Base-by-base conservation (phyloP, 352 stramenopile species). In the Phytophthora pini region DNA sequence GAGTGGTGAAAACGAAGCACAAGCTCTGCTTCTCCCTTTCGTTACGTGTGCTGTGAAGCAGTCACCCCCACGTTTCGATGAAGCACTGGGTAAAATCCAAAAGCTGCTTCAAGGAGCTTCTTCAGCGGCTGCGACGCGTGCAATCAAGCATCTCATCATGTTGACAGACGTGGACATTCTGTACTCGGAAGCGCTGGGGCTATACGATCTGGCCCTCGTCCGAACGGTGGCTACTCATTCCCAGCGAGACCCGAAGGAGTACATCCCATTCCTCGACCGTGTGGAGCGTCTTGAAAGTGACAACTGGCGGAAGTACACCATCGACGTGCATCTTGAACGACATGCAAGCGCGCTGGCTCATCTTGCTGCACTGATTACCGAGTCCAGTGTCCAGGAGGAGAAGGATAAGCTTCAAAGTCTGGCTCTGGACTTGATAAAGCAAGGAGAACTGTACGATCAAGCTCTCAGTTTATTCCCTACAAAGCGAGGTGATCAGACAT, bases 111-210 rank as follows among this genome's bases (percentile, higher is more conserved):
- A 61, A 13, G 31, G 31, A 13, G 31, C 31, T 36, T 36, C 31
- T 36, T 12, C 31, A 36, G 13, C 55, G 4, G 46, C 66, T 13
- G 79, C 79, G 49, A 82, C 83, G 53, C 72, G 79, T 27, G 79
- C 79, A 24, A 76, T 92, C n/a, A 89, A 91, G 53, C 84, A 94
- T 34, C 54, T 94, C 12, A 84, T 89, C 20, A 75, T 94, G 49
- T 70, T 94, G 20, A 81, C 84, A 5, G 61, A 88, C n/a, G 82
- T 88, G n/a, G 79, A 92, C 38, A 61, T 70, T 24, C 44, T 94
- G 27, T 90, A 86, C 48, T 74, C 88, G 26, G 76, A 92, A 56
- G 82, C 82, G 1, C 65, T 94, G 9, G 83, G 74, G 0, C 47
- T 90, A 32, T 94, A 94, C 60, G 82, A 94, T 53, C 40, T 94